Evolutionary conservation across 106 monocot genomes (phyloP).

Genomic region (Hemerocallis citrina): DNA sequence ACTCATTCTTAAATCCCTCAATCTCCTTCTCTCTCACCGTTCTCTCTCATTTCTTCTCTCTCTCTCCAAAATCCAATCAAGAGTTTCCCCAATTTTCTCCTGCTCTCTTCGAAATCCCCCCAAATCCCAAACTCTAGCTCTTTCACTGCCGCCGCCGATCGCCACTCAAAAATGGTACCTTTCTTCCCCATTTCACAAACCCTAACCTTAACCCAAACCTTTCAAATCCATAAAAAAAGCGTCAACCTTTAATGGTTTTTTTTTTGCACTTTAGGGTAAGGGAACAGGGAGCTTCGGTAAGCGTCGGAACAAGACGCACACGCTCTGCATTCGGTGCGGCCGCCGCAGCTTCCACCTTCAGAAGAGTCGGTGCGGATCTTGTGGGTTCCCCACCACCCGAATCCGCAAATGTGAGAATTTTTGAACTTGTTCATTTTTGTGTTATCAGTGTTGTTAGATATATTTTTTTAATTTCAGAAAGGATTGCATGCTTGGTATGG

Average conservation of each 20-base stretch:
- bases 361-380: slow-evolving; percentile 42
- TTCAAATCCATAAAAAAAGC: neutral
- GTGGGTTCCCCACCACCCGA: slow-evolving; percentile 25
- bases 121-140: neutral
- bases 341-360: slow-evolving; percentile 41
- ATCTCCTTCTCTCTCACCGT: too few species aligned
- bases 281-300: slow-evolving; percentile 42
- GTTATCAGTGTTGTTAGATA: too few species aligned
- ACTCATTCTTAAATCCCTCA: too few species aligned
- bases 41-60: too few species aligned
- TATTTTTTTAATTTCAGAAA: too few species aligned
- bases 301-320: slow-evolving; percentile 37
- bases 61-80: too few species aligned
- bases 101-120: too few species aligned
- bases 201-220: neutral
- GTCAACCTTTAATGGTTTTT: neutral
- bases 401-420: slow-evolving; percentile 21
- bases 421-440: neutral
- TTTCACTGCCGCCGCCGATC: neutral
- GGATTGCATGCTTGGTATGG: too few species aligned
- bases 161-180: neutral
- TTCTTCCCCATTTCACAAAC: neutral
- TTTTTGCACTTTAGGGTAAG: slow-evolving; percentile 24
- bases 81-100: too few species aligned
- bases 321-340: slow-evolving; percentile 33